Conservation (phyloP, 192 early-diverging fungal species). For the Coemansia sp. region DNA sequence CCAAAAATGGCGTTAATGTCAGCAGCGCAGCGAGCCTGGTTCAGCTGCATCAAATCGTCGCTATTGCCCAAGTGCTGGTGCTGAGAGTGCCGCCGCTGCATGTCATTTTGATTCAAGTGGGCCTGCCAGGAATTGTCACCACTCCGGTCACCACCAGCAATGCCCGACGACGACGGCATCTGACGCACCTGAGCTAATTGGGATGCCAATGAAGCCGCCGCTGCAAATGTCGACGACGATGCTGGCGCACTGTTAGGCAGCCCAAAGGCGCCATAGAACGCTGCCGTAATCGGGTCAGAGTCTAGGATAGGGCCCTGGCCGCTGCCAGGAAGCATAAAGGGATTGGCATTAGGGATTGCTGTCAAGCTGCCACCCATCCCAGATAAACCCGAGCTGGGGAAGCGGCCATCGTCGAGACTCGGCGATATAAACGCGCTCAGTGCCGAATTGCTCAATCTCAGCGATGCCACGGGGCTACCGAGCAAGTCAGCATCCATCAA, state of each 20-base stretch:
- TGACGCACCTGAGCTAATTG: conserved; percentile 31
- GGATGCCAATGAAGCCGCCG: conserved; percentile 16
- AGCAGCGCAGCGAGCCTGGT: not conserved
- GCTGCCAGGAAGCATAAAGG: conserved; percentile 52
- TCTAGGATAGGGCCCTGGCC: conserved; percentile 38
- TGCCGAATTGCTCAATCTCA: conserved; percentile 23
- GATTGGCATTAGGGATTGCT: conserved; percentile 43
- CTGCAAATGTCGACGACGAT: conserved; percentile 9
- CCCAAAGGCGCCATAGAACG: conserved; percentile 52
- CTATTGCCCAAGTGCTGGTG: conserved; percentile 2
- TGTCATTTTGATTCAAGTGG: not conserved
- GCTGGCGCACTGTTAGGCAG: conserved; percentile 16
- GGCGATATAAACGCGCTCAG: conserved; percentile 29
- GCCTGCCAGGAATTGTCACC: not conserved
- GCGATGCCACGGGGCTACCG: conserved; percentile 13
- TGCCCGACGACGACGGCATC: conserved; percentile 14
- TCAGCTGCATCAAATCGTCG: not conserved
- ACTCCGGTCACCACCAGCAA: not conserved
- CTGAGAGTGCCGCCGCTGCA: not conserved
- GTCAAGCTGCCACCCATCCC: conserved; percentile 16
- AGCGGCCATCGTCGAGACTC: conserved; percentile 9
- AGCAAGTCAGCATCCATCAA: conserved; percentile 34
- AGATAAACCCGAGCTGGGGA: conserved; percentile 6
- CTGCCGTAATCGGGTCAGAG: conserved; percentile 40
- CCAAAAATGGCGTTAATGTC: not conserved